Percentiles rank a stretch among this genome's conserved stretches.
phyloP scores from a whole-genome alignment of 208 protist species.

The Wallacemonas sp. region DNA sequence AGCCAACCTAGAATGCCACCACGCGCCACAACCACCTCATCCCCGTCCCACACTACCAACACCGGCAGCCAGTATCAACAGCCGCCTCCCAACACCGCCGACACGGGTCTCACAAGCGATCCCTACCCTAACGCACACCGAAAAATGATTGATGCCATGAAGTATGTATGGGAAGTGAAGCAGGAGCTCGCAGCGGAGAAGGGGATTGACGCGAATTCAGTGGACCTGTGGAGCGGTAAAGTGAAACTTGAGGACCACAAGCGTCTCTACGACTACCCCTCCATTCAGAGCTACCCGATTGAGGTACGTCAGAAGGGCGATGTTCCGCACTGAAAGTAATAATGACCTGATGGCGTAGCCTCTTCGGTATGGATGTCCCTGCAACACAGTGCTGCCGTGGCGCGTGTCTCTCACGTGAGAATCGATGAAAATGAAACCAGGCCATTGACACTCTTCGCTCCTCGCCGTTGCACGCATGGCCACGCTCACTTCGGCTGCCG shows the following conservation, averaged over 20 bases:
- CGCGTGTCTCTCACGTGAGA: no score
- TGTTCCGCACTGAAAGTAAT: slow-evolving; percentile 71
- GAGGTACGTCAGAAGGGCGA: slow-evolving; percentile 92
- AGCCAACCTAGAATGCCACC: slow-evolving; percentile 42
- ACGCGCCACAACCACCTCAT: slow-evolving; percentile 6
- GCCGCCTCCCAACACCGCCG: slow-evolving; percentile 44
- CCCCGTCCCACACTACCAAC: slow-evolving; percentile 21
- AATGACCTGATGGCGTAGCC: no score
- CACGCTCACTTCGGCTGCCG: no score
- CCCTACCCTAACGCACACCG: slow-evolving; percentile 89
- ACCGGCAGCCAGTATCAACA: slow-evolving; percentile 48
- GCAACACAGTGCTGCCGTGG: no score
- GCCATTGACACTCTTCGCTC: no score
- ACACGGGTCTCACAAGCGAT: slow-evolving; percentile 68
- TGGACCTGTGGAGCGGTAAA: slow-evolving; percentile 91
- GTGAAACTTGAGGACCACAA: slow-evolving; percentile 85
- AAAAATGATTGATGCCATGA: slow-evolving; percentile 93
- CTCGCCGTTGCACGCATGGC: no score
- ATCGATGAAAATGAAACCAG: no score
- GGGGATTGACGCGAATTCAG: slow-evolving; percentile 70
- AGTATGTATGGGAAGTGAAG: slow-evolving; percentile 88
- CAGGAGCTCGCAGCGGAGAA: slow-evolving; percentile 81
- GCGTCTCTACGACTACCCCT: slow-evolving; percentile 89
- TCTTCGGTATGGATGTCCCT: no score
- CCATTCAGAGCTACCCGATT: slow-evolving; percentile 87